Evolutionary conservation across 768 basidiomycete species (phyloP), one percentile per base, ranked within the genome.

Genomic region (Mycena belliarum): DNA sequence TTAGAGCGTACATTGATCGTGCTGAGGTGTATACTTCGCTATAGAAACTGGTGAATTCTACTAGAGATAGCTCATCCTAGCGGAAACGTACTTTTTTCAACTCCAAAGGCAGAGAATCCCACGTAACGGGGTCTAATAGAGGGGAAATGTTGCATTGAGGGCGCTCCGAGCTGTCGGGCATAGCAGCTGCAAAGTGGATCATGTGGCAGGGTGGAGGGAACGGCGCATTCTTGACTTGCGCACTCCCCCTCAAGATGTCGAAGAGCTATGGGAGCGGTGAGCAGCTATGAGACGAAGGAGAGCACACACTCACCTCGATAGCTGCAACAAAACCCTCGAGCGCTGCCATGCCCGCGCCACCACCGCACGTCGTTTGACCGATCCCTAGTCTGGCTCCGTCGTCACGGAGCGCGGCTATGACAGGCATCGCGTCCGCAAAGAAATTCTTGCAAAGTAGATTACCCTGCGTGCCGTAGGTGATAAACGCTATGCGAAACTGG

Each of bases 311-410:
- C 51, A 89, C 88, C 78, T 91, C 88, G 23, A 90, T 70, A 29
- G 83, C 85, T 18, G 88, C 85, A 15, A 87, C 84, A 14, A 89
- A 68, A 9, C 85, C 89, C 56, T 91, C 89, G 8, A 91, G 71
- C 5, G 85, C 84, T 25, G 87, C 85, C 80, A 89, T 79, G 1
- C 88, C 88, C 55, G 66, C 69, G 26, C 68, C 68, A 1, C 77
- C 78, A 7, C 80, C 80, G 9, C 77, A 77, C 43, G 75, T 76
- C 1, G 82, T 82, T 55, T 76, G 72, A 4, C 88, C 88, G 18
- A 90, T 75, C 2, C 86, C 87, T 7, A 87, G 70, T 29, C 76
- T 78, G 12, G 66, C 61, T 6, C 69, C 68, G 4, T 80, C 76
- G 0, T 83, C 78, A 15, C 73, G 73, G 57, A 88, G 71, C 48